Evolutionary conservation across 805 yeast genomes (phyloP).

Genomic region (Wickerhamiella domercqiae): DNA sequence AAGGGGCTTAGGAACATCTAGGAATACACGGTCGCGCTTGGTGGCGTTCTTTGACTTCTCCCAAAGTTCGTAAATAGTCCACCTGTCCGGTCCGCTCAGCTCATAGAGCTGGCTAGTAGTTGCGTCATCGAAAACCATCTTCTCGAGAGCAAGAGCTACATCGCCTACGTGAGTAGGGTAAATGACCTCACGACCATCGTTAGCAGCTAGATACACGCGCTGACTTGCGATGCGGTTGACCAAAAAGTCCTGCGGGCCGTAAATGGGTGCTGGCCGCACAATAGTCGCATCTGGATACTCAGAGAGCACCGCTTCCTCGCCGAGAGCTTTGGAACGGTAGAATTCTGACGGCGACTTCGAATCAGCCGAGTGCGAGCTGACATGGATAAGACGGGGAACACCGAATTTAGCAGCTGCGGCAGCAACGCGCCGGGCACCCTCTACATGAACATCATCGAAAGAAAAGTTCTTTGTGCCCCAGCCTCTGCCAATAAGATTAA

Average conservation of each 20-base stretch:
- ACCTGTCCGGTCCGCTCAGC: constrained; percentile 55
- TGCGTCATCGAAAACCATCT: constrained; percentile 65
- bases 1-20: constrained; percentile 28
- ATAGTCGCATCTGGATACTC: constrained; percentile 62
- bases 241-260: constrained; percentile 57
- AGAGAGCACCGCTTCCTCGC: constrained; percentile 55
- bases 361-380: constrained; percentile 64
- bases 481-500: constrained; percentile 64
- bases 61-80: constrained; percentile 47
- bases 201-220: constrained; percentile 48
- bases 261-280: constrained; percentile 74
- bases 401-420: constrained; percentile 52
- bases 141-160: constrained; percentile 65
- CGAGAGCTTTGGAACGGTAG: constrained; percentile 65
- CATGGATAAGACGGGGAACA: constrained; percentile 62
- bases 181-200: constrained; percentile 44
- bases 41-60: constrained; percentile 54
- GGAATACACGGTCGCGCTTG: constrained; percentile 26
- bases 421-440: constrained; percentile 62
- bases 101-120: constrained; percentile 66
- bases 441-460: constrained; percentile 74
- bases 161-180: constrained; percentile 65
- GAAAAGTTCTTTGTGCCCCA: constrained; percentile 63
- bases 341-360: constrained; percentile 52
- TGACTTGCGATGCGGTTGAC: constrained; percentile 43